Percentiles rank a stretch among this genome's conserved stretches.
phyloP scores from a whole-genome alignment of 225 moss, liverwort and hornwort species.

The Neckera pumila region DNA sequence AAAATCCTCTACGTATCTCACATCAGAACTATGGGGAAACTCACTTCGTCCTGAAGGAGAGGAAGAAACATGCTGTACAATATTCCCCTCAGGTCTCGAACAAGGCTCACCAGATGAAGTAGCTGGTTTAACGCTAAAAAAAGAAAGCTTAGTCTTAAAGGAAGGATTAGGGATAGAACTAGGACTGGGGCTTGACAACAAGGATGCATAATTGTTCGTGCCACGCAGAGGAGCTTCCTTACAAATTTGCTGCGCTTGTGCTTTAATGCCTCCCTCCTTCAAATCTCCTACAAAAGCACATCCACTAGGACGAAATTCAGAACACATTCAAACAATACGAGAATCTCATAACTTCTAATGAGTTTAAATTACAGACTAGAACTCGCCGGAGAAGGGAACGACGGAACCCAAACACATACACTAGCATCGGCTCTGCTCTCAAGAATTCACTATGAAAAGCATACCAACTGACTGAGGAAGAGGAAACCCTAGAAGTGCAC shows the following conservation, averaged over 20 bases:
- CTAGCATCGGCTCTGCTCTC: neutral
- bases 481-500: constrained; percentile 19
- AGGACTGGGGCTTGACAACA: constrained; percentile 52
- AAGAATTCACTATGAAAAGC: neutral
- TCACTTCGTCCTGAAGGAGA: constrained; percentile 10
- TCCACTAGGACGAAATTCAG: neutral
- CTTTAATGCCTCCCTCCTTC: constrained; percentile 39
- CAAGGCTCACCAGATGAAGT: constrained; percentile 12
- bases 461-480: neutral
- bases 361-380: neutral
- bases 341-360: neutral
- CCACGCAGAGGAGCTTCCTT: constrained; percentile 48
- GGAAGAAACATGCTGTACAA: constrained; percentile 35
- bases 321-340: neutral
- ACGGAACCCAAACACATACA: neutral
- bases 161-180: constrained; percentile 59
- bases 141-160: constrained; percentile 39
- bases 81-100: constrained; percentile 14
- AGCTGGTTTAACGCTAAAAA: constrained; percentile 12
- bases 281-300: constrained; percentile 15
- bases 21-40: constrained; percentile 20
- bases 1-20: constrained; percentile 29
- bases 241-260: constrained; percentile 48
- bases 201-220: constrained; percentile 53
- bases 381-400: neutral